Evolutionary conservation across 1,139 yeast species (phyloP), one percentile per base, ranked within the genome.

Genomic region (Suhomyces wounanorum): DNA sequence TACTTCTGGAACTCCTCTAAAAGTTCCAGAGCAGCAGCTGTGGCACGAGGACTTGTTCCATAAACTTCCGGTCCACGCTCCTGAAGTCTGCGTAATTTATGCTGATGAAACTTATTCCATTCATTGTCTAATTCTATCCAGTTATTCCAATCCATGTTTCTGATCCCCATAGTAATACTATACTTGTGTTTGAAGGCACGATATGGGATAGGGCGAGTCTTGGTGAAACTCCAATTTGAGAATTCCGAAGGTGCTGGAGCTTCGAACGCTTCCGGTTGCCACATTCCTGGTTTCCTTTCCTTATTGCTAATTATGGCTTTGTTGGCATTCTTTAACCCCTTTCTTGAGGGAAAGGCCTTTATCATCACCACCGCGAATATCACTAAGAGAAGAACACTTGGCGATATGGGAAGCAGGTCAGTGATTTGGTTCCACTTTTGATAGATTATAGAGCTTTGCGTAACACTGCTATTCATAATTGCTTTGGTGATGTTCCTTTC

Each of bases 101-200:
- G 70, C 23, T 75, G 59, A 61, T 84, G 88, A 57, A 63, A 84
- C 56, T 76, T 77, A 48, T 57, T 58, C 87, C 87, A 84, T 63
- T 84, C 83, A 55, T 80, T 83, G 63, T 84, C 89, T 48, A 84
- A 69, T 62, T 84, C 86, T 55, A 84, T 78, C 89, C 89, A 84
- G 46, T 72, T 70, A 49, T 78, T 69, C 75, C 78, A 77, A 47
- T 81, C 79, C 85, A 83, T 79, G 53, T 70, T 72, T 57, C 87
- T 68, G 44, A 83, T 83, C n/a, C 87, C 89, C 89, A 84, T 84
- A 28, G 84, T 83, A 21, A 73, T 68, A 53, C 63, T 62, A 59
- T 83, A 83, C 53, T 78, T 81, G 62, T 81, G 84, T 61, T 75
- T 82, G 62, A 83, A 83, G 0, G 87, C 86, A 50, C 88, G 69